A percentile compares a stretch with the other conserved stretches of the same genome.
Evolutionary conservation across 1,284 basidiomycete genomes (phyloP).

Genomic region (Waitea zeae): DNA sequence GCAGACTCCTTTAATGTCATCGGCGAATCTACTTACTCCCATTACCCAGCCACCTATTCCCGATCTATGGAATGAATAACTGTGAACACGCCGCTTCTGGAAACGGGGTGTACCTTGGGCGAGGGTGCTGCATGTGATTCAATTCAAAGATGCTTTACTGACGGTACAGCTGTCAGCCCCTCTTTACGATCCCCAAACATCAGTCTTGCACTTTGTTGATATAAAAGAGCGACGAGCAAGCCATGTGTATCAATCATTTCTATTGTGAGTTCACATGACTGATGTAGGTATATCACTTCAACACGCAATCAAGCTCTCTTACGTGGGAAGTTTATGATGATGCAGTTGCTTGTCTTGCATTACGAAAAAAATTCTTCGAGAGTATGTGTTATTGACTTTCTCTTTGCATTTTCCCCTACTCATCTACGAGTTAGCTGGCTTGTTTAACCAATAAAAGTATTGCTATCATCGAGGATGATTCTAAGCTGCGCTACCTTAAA

Average conservation of each 20-base stretch:
- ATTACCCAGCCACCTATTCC: too few species aligned
- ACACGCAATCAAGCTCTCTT: conserved; percentile 21
- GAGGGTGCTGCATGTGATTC: too few species aligned
- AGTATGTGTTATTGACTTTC: conserved; percentile 15
- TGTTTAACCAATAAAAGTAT: conserved; percentile 35
- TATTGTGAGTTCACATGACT: conserved; percentile 4
- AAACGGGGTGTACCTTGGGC: conserved; percentile 40
- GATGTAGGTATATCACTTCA: conserved; percentile 33
- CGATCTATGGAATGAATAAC: too few species aligned
- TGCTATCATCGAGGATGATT: conserved; percentile 26
- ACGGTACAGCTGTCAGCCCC: too few species aligned
- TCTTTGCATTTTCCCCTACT: neutral
- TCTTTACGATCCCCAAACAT: conserved; percentile 34
- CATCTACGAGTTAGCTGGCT: conserved; percentile 23
- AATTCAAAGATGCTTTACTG: too few species aligned
- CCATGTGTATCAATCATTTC: too few species aligned
- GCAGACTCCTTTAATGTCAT: too few species aligned
- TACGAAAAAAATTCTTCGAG: conserved; percentile 27
- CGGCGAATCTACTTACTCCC: too few species aligned
- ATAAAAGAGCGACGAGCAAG: conserved; percentile 37
- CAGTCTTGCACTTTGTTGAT: conserved; percentile 47
- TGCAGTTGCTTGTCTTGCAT: conserved; percentile 33
- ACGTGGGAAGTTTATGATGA: conserved; percentile 28
- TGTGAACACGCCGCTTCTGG: conserved; percentile 28
- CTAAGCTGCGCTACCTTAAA: conserved; percentile 25